phyloP scores from a whole-genome alignment of 768 basidiomycete genomes.

The Pulveroboletus sp. region DNA sequence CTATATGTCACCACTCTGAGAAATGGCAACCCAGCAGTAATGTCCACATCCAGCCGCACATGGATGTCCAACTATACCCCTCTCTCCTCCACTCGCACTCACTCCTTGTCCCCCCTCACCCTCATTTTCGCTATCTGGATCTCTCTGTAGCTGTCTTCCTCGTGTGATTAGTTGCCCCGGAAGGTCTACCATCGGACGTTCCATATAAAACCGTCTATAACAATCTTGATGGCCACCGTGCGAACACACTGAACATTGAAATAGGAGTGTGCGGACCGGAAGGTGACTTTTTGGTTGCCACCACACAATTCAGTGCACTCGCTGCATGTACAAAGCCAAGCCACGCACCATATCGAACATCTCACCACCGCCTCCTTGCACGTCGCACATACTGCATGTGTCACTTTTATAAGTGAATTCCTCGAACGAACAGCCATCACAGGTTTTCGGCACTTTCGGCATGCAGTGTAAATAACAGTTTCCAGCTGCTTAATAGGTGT shows the following conservation, averaged over 20 bases:
- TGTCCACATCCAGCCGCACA: slow-evolving; percentile 86
- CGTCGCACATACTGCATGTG: slow-evolving; percentile 52
- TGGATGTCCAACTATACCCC: slow-evolving; percentile 45
- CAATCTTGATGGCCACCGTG: slow-evolving; percentile 84
- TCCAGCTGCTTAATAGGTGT: slow-evolving; percentile 47
- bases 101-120: slow-evolving; percentile 6
- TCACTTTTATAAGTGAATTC: slow-evolving; percentile 33
- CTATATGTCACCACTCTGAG: background rate
- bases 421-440: slow-evolving; percentile 39
- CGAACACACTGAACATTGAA: slow-evolving; percentile 72
- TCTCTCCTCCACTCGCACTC: slow-evolving; percentile 5
- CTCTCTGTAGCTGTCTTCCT: slow-evolving; percentile 24
- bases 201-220: slow-evolving; percentile 65
- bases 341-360: slow-evolving; percentile 76
- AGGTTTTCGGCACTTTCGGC: slow-evolving; percentile 68
- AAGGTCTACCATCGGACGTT: slow-evolving; percentile 54
- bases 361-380: slow-evolving; percentile 49
- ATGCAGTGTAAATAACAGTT: slow-evolving; percentile 68
- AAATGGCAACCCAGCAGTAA: slow-evolving; percentile 64
- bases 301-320: background rate
- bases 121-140: slow-evolving; percentile 13
- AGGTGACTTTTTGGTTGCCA: slow-evolving; percentile 47
- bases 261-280: slow-evolving; percentile 66
- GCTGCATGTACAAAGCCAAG: background rate
- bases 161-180: slow-evolving; percentile 8